These are phyloP conservation scores for Quercus rubra DNA, from an alignment of 306 rosid genomes.

Conservation along the genomic window DNA sequence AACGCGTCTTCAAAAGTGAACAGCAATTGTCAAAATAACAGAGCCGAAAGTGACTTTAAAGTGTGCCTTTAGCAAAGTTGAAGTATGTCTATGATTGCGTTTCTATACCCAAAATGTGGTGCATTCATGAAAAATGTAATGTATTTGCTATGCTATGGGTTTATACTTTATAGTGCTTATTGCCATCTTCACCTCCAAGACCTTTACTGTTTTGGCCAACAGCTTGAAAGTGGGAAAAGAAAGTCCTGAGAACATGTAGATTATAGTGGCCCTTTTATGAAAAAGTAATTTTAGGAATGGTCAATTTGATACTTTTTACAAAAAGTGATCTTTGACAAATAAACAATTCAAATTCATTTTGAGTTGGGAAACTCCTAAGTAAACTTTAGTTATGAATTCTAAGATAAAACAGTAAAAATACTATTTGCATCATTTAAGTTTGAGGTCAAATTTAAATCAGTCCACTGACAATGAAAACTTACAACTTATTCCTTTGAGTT, in stretches of 20 bases:
- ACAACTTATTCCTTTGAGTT: too few species aligned
- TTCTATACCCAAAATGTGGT: background rate
- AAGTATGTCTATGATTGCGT: background rate
- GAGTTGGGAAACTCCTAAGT: too few species aligned
- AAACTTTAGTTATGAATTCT: too few species aligned
- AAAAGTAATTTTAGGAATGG: background rate
- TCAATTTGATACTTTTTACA: too few species aligned
- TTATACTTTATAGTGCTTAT: background rate
- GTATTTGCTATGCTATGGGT: background rate
- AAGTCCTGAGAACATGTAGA: background rate
- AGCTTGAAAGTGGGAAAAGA: too few species aligned
- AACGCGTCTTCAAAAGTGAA: slow-evolving; percentile 16
- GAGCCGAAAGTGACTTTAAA: slow-evolving; percentile 39
- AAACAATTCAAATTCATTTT: too few species aligned
- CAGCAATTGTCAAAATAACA: background rate
- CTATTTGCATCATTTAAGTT: too few species aligned
- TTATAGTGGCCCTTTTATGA: background rate
- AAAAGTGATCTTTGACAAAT: too few species aligned
- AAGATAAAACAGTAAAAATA: too few species aligned
- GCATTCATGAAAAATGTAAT: background rate
- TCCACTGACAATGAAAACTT: too few species aligned
- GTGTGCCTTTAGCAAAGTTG: slow-evolving; percentile 33
- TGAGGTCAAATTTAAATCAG: too few species aligned
- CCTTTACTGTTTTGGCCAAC: too few species aligned
- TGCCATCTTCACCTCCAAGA: background rate